A percentile compares a stretch with the other conserved stretches of the same genome.
These are phyloP conservation scores for Populus nigra DNA, from an alignment of 345 rosid species.

Conservation along the genomic window DNA sequence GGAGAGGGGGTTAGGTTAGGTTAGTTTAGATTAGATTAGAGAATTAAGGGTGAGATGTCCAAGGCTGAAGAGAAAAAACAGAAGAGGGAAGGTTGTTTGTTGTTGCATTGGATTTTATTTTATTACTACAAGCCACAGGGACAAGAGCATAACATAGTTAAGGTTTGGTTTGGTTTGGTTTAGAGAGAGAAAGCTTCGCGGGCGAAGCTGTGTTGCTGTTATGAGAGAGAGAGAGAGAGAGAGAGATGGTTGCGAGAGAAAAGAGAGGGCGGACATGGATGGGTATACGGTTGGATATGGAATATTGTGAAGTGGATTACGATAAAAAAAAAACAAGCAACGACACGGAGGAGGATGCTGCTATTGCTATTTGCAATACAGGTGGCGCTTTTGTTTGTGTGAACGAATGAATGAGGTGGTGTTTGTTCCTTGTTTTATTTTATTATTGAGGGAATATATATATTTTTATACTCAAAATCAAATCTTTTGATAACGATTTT, in stretches of 20 bases:
- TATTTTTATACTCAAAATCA: no score
- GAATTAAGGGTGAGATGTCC: conserved; percentile 1
- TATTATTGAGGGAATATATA: no score
- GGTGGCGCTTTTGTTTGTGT: not conserved
- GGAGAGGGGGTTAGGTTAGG: not conserved
- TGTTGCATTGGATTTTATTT: not conserved
- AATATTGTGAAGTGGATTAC: conserved; percentile 37
- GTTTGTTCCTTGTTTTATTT: not conserved
- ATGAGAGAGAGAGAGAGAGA: conserved; percentile 5
- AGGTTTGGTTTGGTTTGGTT: not conserved
- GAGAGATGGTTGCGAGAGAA: not conserved
- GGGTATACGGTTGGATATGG: conserved; percentile 52
- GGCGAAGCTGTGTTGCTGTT: conserved; percentile 9
- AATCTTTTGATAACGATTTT: no score
- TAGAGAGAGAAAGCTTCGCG: conserved; percentile 32
- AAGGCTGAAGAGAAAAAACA: not conserved
- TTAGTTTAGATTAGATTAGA: not conserved
- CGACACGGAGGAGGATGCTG: not conserved
- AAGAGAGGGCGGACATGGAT: conserved; percentile 13
- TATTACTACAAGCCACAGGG: not conserved
- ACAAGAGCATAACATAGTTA: not conserved
- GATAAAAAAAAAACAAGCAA: not conserved
- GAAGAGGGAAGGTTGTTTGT: not conserved
- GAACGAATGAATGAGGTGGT: not conserved
- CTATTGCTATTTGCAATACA: not conserved